phyloP scores from a whole-genome alignment of 2,329 filamentous ascomycete species.

The Penicillium capsulatum region DNA sequence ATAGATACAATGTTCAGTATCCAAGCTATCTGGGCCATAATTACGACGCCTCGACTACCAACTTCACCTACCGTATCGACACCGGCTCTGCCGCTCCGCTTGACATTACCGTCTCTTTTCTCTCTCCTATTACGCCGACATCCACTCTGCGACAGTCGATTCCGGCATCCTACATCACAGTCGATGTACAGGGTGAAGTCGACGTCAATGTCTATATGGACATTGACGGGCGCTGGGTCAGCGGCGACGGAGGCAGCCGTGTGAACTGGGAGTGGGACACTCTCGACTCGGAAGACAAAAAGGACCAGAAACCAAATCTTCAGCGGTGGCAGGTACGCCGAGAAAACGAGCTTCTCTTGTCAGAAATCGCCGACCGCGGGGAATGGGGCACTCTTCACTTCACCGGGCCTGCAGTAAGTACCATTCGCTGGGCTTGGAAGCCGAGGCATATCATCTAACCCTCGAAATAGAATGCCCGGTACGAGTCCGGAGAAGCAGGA shows the following conservation, averaged over 20 bases:
- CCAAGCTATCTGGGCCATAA: conserved; percentile 58
- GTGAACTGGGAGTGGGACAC: conserved; percentile 66
- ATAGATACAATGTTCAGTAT: conserved; percentile 55
- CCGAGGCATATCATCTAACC: conserved; percentile 16
- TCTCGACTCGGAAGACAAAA: conserved; percentile 37
- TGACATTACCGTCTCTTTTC: conserved; percentile 59
- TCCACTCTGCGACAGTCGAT: conserved; percentile 76
- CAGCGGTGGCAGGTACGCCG: conserved; percentile 44
- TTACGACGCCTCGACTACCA: conserved; percentile 67
- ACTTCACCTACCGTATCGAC: conserved; percentile 61
- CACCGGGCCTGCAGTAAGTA: conserved; percentile 58
- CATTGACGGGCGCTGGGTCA: conserved; percentile 76
- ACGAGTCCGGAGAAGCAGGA: conserved; percentile 67
- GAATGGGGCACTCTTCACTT: conserved; percentile 84
- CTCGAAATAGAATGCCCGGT: conserved; percentile 50
- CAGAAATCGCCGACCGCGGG: conserved; percentile 67
- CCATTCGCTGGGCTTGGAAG: not conserved
- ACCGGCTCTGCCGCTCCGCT: conserved; percentile 40
- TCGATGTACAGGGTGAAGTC: conserved; percentile 64
- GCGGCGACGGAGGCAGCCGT: conserved; percentile 63
- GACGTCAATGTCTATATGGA: conserved; percentile 62
- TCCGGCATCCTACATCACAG: conserved; percentile 73
- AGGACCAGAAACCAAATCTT: conserved; percentile 38
- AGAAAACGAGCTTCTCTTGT: conserved; percentile 62
- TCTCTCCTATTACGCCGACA: conserved; percentile 76